Conservation (phyloP, 306 rosid genomes). For the Myrica gale region DNA sequence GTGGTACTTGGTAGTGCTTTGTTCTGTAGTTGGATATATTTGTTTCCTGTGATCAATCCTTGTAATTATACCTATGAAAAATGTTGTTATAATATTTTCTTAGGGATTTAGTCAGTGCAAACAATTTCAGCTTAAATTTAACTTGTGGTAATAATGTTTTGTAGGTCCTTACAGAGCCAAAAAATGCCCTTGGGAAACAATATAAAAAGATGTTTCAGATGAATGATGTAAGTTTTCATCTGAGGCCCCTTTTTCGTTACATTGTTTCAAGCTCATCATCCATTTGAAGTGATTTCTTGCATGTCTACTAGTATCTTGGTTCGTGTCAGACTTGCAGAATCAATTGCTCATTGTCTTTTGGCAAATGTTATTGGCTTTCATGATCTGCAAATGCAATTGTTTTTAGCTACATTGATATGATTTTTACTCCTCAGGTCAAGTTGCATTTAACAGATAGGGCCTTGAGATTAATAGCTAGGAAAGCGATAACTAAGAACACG, state of each 20-base stretch:
- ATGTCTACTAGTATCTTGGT: not conserved
- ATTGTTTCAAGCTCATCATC: not conserved
- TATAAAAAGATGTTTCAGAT: constrained; percentile 84
- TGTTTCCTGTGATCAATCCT: constrained; percentile 6
- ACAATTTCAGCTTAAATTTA: not conserved
- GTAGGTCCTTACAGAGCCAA: constrained; percentile 90
- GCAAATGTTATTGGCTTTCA: too few species aligned
- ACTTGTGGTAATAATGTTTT: constrained; percentile 28
- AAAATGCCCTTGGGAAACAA: constrained; percentile 92
- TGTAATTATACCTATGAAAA: constrained; percentile 5
- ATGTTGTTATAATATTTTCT: not conserved
- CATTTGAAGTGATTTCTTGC: not conserved
- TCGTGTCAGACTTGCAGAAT: too few species aligned
- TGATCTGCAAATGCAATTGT: too few species aligned
- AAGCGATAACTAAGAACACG: constrained; percentile 89
- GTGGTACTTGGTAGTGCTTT: too few species aligned
- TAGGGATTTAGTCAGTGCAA: constrained; percentile 10
- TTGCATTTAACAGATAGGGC: constrained; percentile 73
- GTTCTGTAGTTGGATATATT: not conserved
- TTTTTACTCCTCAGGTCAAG: constrained; percentile 55
- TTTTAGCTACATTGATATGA: too few species aligned
- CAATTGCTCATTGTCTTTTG: not conserved
- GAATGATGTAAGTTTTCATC: constrained; percentile 64
- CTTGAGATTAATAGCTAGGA: constrained; percentile 65
- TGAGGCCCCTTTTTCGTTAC: not conserved